A percentile compares a stretch with the other conserved stretches of the same genome.
These are phyloP conservation scores for Strombidium stylifer DNA, from an alignment of 73 alveolate genomes.

Conservation along the genomic window DNA sequence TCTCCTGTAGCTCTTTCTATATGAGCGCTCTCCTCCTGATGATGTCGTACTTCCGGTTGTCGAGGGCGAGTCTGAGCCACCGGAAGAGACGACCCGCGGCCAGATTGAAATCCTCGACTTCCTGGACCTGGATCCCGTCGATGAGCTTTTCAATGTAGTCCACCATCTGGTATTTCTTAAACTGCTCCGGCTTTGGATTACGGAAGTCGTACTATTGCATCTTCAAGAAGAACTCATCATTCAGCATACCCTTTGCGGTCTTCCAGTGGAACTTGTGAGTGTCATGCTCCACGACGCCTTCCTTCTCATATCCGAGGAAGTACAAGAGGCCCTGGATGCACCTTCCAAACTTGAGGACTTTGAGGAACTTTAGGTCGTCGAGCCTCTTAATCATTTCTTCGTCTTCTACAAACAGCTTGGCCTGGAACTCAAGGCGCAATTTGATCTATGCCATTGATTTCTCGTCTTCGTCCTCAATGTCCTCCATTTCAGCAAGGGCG, in stretches of 20 bases:
- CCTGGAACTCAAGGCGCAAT: not conserved
- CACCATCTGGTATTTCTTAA: slow-evolving; percentile 33
- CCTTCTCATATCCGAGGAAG: slow-evolving; percentile 68
- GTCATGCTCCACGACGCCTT: slow-evolving; percentile 78
- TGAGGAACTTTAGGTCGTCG: slow-evolving; percentile 72
- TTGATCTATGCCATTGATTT: not conserved
- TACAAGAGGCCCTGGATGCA: slow-evolving; percentile 79
- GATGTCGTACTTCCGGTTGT: slow-evolving; percentile 38
- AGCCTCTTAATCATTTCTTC: slow-evolving; percentile 44
- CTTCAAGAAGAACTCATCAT: slow-evolving; percentile 64
- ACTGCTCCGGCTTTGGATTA: slow-evolving; percentile 83
- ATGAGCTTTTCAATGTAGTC: slow-evolving; percentile 54
- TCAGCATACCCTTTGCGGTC: slow-evolving; percentile 74
- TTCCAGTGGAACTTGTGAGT: slow-evolving; percentile 96
- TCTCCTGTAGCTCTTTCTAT: slow-evolving; percentile 23
- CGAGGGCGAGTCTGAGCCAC: slow-evolving; percentile 42
- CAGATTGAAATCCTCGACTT: slow-evolving; percentile 49
- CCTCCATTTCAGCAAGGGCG: not conserved
- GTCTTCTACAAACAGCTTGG: no score
- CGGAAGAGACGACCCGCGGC: slow-evolving; percentile 38
- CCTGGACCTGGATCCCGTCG: slow-evolving; percentile 18
- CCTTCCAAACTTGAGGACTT: slow-evolving; percentile 76
- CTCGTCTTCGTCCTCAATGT: slow-evolving; percentile 2
- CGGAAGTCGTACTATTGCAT: slow-evolving; percentile 66
- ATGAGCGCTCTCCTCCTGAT: slow-evolving; percentile 32